phyloP scores from a whole-genome alignment of 176 grass and related monocot species.

The Elymus sibiricus region DNA sequence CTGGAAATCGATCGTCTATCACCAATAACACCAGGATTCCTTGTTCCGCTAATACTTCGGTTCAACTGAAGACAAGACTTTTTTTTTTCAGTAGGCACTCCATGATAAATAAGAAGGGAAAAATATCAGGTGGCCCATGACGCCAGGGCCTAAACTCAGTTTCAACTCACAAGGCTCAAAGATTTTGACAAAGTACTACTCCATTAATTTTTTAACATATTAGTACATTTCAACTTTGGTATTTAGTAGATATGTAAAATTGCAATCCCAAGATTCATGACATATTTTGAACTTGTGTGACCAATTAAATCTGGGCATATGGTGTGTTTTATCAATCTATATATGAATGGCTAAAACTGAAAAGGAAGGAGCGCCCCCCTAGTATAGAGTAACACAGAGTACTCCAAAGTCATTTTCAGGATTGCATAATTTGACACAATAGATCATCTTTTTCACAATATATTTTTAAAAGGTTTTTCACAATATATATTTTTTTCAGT shows the following conservation, averaged over 20 bases:
- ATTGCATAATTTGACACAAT: not conserved
- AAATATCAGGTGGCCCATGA: not conserved
- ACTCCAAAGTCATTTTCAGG: not conserved
- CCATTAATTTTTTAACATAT: not conserved
- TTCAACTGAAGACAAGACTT: conserved; percentile 60
- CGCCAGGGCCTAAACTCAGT: not conserved
- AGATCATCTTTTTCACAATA: not conserved
- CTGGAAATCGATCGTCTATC: conserved; percentile 84
- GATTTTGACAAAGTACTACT: not conserved
- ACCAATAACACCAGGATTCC: conserved; percentile 81
- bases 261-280: not conserved
- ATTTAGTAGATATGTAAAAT: not conserved
- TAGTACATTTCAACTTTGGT: not conserved
- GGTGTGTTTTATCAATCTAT: not conserved
- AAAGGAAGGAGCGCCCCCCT: not conserved
- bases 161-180: not conserved
- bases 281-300: not conserved
- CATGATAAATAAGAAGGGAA: not conserved
- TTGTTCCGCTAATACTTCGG: conserved; percentile 62
- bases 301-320: conserved; percentile 5
- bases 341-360: not conserved
- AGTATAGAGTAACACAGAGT: not conserved
- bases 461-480: not conserved
- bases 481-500: not conserved
- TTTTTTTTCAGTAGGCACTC: conserved; percentile 7